These are phyloP conservation scores for Agapanthus africanus DNA, from an alignment of 106 monocot genomes.

Conservation along the genomic window DNA sequence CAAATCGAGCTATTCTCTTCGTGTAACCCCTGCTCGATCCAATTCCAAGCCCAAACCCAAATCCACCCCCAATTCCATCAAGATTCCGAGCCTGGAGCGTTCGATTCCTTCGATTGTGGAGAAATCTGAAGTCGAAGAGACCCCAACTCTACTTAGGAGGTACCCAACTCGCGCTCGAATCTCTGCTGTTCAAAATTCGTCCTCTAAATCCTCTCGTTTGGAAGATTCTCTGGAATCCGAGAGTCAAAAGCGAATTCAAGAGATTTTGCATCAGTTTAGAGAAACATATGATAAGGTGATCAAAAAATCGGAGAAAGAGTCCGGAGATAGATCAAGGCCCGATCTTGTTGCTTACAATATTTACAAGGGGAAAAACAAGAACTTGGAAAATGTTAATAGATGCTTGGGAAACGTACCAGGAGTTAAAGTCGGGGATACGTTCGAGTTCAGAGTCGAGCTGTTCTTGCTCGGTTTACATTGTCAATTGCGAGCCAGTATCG, in stretches of 20 bases:
- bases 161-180: neutral
- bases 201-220: neutral
- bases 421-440: conserved; percentile 47
- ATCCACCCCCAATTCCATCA: neutral
- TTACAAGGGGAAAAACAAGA: conserved; percentile 20
- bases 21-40: neutral
- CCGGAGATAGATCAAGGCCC: neutral
- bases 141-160: neutral
- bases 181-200: neutral
- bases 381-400: conserved; percentile 6
- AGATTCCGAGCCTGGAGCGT: neutral
- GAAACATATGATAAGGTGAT: conserved; percentile 22
- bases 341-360: conserved; percentile 28
- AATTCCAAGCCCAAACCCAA: neutral
- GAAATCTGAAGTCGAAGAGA: neutral
- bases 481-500: conserved; percentile 15
- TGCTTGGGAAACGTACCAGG: conserved; percentile 46
- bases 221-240: neutral
- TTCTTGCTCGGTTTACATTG: conserved; percentile 36
- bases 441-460: conserved; percentile 40
- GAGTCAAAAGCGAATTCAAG: neutral
- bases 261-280: conserved; percentile 13
- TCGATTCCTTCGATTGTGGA: too few species aligned
- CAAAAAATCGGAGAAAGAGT: conserved; percentile 12
- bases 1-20: neutral